phyloP scores from a whole-genome alignment of 805 yeast genomes.

The Pichia eremophila region DNA sequence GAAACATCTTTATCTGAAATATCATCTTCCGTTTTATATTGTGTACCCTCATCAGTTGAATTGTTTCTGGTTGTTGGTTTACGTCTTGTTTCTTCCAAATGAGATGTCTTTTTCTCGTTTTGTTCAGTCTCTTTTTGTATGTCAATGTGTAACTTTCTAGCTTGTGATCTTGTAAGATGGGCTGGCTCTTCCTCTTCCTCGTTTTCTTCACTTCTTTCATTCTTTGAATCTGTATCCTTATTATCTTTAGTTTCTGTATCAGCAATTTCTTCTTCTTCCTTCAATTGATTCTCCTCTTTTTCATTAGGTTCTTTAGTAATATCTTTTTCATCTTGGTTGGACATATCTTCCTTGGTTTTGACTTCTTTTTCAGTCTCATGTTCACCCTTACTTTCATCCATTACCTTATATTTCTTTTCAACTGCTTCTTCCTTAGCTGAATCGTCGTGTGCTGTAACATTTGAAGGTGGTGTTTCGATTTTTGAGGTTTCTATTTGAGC shows the following conservation, averaged over 20 bases:
- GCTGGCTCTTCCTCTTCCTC: slow-evolving; percentile 7
- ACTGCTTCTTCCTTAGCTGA: no score
- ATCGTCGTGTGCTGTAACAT: no score
- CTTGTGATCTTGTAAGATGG: slow-evolving; percentile 7
- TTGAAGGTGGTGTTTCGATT: no score
- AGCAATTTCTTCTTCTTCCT: no score
- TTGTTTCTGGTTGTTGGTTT: not conserved
- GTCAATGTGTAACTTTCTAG: slow-evolving; percentile 2
- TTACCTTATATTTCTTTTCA: no score
- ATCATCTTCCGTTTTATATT: not conserved
- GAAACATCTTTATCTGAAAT: not conserved
- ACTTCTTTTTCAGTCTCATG: no score
- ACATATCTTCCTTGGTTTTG: no score
- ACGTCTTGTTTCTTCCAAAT: slow-evolving; percentile 4
- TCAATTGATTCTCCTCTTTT: not conserved
- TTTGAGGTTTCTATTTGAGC: no score
- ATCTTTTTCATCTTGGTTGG: no score
- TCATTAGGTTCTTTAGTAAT: no score
- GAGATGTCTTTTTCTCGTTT: slow-evolving; percentile 3
- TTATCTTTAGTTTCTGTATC: not conserved
- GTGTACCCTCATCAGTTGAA: not conserved
- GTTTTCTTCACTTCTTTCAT: not conserved
- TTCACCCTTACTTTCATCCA: no score
- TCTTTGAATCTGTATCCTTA: not conserved
- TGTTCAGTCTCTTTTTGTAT: slow-evolving; percentile 6